Evolutionary conservation across 345 rosid genomes (phyloP).

Genomic region (Salix viminalis): DNA sequence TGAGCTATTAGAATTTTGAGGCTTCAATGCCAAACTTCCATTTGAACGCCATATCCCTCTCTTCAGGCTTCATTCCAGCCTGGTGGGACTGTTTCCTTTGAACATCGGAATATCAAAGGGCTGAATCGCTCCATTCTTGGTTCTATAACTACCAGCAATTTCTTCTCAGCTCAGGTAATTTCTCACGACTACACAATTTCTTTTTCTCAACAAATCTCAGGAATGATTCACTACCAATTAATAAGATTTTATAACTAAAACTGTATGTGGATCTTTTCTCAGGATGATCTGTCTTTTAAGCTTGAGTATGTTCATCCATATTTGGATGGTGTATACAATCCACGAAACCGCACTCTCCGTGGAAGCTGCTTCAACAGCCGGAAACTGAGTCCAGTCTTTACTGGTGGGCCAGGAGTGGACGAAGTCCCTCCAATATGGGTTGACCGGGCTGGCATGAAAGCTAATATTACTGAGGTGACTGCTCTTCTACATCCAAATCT

Average conservation of each 20-base stretch:
- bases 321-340: slow-evolving; percentile 73
- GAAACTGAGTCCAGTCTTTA: slow-evolving; percentile 94
- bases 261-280: slow-evolving; percentile 12
- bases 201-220: background rate
- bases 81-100: slow-evolving; percentile 96
- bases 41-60: background rate
- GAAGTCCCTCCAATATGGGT: slow-evolving; percentile 99
- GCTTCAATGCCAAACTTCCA: background rate
- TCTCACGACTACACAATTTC: background rate
- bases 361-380: slow-evolving; percentile 93
- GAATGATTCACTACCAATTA: background rate
- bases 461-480: slow-evolving; percentile 90
- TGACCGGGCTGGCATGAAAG: slow-evolving; percentile 91
- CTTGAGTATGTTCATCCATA: slow-evolving; percentile 97
- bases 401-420: slow-evolving; percentile 95
- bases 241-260: background rate
- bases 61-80: slow-evolving; percentile 90
- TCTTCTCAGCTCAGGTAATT: slow-evolving; percentile 83
- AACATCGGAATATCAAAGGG: slow-evolving; percentile 85
- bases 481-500: background rate
- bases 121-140: slow-evolving; percentile 92
- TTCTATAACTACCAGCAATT: slow-evolving; percentile 93
- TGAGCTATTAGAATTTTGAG: background rate
- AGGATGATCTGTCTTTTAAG: slow-evolving; percentile 99
- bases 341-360: slow-evolving; percentile 81